phyloP scores from a whole-genome alignment of 305 asterid species.

The Petunia hybrid region DNA sequence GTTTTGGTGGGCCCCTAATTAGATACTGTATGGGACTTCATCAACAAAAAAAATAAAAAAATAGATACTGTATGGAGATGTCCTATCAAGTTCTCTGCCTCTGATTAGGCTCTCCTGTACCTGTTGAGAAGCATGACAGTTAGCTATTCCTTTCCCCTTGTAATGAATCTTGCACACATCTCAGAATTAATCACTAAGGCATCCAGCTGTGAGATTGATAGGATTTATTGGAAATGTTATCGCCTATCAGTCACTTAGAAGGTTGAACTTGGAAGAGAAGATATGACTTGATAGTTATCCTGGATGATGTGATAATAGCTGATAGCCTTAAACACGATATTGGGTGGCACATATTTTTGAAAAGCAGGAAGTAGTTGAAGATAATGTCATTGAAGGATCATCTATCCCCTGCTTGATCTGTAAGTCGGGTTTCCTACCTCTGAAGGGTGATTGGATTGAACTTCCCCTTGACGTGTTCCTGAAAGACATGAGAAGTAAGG shows the following conservation, averaged over 20 bases:
- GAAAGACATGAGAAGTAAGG: not conserved
- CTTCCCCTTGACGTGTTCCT: not conserved
- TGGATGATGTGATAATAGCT: not conserved
- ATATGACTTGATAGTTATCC: not conserved
- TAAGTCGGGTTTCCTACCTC: not conserved
- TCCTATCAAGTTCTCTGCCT: not conserved
- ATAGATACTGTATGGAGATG: too few species aligned
- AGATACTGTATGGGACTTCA: not conserved
- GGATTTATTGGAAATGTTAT: not conserved
- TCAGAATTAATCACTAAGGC: conserved; percentile 11
- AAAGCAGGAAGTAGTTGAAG: not conserved
- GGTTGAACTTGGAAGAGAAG: conserved; percentile 23
- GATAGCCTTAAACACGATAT: not conserved
- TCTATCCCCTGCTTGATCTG: not conserved
- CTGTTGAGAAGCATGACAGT: not conserved
- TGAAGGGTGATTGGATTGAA: not conserved
- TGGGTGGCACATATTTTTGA: conserved; percentile 12
- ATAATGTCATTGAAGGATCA: not conserved
- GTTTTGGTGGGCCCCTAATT: not conserved
- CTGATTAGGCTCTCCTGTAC: not conserved
- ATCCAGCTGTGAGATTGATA: not conserved
- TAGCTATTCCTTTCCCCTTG: not conserved
- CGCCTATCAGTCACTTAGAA: not conserved
- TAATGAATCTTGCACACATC: not conserved
- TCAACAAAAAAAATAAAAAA: too few species aligned